Evolutionary conservation across 1,139 yeast species (phyloP), one percentile per base, ranked within the genome.

Genomic region (Blastobotrys buckinghamii): DNA sequence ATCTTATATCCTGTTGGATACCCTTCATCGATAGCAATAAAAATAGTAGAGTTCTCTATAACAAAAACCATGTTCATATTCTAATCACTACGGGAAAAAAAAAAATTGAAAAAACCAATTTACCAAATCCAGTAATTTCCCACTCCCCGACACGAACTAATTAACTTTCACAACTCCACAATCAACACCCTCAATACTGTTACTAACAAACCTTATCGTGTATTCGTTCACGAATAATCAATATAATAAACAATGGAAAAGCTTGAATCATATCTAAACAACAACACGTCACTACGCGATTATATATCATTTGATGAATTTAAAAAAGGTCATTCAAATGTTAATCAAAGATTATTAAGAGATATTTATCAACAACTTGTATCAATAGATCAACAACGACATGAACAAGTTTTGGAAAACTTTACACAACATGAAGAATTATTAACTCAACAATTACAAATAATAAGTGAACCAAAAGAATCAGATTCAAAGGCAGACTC

Each of bases 201-300:
- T n/a, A n/a, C n/a, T n/a, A n/a, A n/a, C n/a, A n/a, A n/a, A n/a
- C n/a, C n/a, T n/a, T n/a, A n/a, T n/a, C n/a, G n/a, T n/a, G n/a
- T n/a, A n/a, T n/a, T n/a, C n/a, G n/a, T n/a, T n/a, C n/a, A n/a
- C n/a, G n/a, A n/a, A n/a, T n/a, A n/a, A n/a, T n/a, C n/a, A n/a
- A n/a, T n/a, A n/a, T n/a, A n/a, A n/a, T n/a, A n/a, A 10, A 27
- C 33, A 6, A 47, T 47, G 50, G 47, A 43, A 6, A 34, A 39
- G 17, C 45, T 57, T 19, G 42, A 49, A 34, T 49, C 55, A 19
- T 59, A 51, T 42, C 50, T 59, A 42, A 53, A 54, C 6, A 44
- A 53, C 16, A 55, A 57, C 41, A 56, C 62, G 6, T 49, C 59
- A 2, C 34, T 58, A 19, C 47, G 53, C 9, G 58, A 58, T 35